Percentiles rank a stretch among this genome's conserved stretches.
phyloP scores from a whole-genome alignment of 345 rosid genomes.

The Salix viminalis region DNA sequence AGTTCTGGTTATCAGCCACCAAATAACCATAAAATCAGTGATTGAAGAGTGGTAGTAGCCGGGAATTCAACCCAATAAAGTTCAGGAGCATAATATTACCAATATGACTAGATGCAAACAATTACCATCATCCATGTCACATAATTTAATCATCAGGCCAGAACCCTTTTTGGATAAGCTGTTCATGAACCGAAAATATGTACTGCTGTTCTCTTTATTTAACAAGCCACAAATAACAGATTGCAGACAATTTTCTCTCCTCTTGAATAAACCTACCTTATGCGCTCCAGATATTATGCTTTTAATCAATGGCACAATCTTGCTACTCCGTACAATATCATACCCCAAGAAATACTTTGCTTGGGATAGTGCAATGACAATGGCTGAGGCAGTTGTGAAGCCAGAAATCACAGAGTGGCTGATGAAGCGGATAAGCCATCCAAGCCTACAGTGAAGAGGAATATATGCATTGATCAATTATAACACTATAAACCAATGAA shows the following conservation, averaged over 20 bases:
- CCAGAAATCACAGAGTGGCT: conserved; percentile 99
- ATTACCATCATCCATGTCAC: neutral
- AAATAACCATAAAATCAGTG: neutral
- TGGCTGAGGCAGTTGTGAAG: conserved; percentile 90
- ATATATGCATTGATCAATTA: neutral
- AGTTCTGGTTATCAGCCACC: neutral
- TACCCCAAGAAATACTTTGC: conserved; percentile 95
- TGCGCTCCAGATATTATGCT: conserved; percentile 89
- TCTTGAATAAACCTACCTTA: conserved; percentile 43
- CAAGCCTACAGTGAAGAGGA: conserved; percentile 58
- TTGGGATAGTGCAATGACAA: conserved; percentile 92
- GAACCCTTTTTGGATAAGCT: neutral
- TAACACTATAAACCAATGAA: neutral
- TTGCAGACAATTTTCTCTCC: neutral
- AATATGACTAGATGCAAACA: neutral
- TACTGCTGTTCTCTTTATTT: neutral
- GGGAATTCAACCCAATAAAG: neutral
- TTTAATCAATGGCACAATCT: conserved; percentile 82
- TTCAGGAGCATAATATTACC: neutral
- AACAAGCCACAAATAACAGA: neutral
- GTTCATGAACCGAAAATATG: neutral
- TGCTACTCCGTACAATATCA: conserved; percentile 65
- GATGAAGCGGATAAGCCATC: conserved; percentile 98
- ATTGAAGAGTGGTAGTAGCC: neutral
- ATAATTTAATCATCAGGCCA: neutral